Evolutionary conservation across 768 basidiomycete genomes (phyloP).

Genomic region (Amanita subjunquillea): DNA sequence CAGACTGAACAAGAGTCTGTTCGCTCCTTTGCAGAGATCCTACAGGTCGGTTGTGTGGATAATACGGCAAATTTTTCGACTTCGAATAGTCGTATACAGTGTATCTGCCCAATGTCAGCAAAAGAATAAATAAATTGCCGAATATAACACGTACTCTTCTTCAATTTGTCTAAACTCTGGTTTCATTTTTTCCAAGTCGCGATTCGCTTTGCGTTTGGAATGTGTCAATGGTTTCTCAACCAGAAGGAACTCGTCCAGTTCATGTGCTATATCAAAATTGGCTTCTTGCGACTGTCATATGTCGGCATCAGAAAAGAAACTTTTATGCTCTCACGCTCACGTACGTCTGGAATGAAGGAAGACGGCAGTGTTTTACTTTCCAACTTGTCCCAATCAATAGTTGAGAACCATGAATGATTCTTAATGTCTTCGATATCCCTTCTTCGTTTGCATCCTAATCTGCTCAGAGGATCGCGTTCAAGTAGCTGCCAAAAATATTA

Average conservation of each 20-base stretch:
- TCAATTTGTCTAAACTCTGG: slow-evolving; percentile 89
- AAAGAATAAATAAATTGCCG: not conserved
- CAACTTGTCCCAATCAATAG: slow-evolving; percentile 73
- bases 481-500: slow-evolving; percentile 48
- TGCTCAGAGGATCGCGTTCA: slow-evolving; percentile 66
- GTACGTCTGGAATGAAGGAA: slow-evolving; percentile 86
- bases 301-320: not conserved
- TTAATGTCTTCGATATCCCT: slow-evolving; percentile 70
- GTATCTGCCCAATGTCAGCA: slow-evolving; percentile 43
- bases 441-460: slow-evolving; percentile 71
- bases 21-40: slow-evolving; percentile 30
- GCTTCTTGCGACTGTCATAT: slow-evolving; percentile 77
- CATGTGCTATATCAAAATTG: slow-evolving; percentile 97
- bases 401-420: slow-evolving; percentile 75
- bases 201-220: slow-evolving; percentile 80
- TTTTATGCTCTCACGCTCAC: slow-evolving; percentile 22
- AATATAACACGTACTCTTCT: slow-evolving; percentile 57
- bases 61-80: slow-evolving; percentile 73
- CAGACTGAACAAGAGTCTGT: slow-evolving; percentile 30
- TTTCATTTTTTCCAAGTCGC: slow-evolving; percentile 80
- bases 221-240: slow-evolving; percentile 98
- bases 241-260: slow-evolving; percentile 94
- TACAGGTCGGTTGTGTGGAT: slow-evolving; percentile 71
- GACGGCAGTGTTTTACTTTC: slow-evolving; percentile 63
- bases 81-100: slow-evolving; percentile 78